Base-by-base conservation (phyloP, 345 rosid genomes). In the Eucalyptus polyanthemos region DNA sequence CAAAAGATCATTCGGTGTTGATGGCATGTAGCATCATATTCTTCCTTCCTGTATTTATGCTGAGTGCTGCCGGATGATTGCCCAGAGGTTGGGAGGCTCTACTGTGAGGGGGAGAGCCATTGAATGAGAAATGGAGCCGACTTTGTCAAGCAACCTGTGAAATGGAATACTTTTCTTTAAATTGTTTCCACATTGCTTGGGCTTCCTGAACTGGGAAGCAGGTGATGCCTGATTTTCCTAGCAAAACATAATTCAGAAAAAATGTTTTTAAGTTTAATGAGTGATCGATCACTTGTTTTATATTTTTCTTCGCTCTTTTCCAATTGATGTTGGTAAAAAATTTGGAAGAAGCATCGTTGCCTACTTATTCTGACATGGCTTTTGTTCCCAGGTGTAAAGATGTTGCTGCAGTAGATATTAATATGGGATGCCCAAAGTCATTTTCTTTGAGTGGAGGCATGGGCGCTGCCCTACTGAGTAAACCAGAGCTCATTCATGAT, bases 381-480 rank as follows among this genome's bases (percentile, higher is more conserved):
- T 88, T 86, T 85, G 87, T 86, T 88, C 90, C 69, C 89, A 97
- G 99, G 93, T 96, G 97, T 90, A 96, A 95, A 4, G 98, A 97
- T 76, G 99, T 97, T 88, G 96, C 97, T 89, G 93, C 97, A 31
- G 91, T 97, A 80, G 99, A 97, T 92, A 91, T 97, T 90, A 97
- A 97, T 89, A 97, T 97, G 99, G 99, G 99, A 90, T 97, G 99
- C 90, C 99, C 99, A 50, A 97, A 90, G 92, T 94, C 98, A 86
- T 97, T 97, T 93, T 97, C 99, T 88, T 86, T 96, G 87, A 97
- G 97, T 88, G 99, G 99, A 87, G 99, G 99, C 86, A 97, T 97
- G 99, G 99, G 99, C 67, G 98, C 99, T 93, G 99, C 99, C 83
- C 92, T 97, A 67, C 92, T 97, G 92, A 88, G 92, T 87, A 96